Percentiles rank a stretch among this genome's conserved stretches.
Evolutionary conservation across 225 moss, liverwort and hornwort species (phyloP).

Genomic region (Ulota crispa): DNA sequence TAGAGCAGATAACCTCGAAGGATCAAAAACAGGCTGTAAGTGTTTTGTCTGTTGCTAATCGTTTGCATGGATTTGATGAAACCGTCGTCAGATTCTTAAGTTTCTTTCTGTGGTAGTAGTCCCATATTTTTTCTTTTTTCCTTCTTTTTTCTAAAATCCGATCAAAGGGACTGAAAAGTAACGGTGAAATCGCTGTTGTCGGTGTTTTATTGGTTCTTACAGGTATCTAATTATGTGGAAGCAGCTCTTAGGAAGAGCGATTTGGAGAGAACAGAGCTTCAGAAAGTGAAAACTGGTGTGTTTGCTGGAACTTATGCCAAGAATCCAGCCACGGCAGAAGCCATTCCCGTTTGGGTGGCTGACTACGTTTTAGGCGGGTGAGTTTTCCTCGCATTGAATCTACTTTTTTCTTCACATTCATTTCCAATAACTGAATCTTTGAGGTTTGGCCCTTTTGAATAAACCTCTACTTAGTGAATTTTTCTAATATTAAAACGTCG

Average conservation of each 20-base stretch:
- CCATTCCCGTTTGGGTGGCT: slow-evolving; percentile 91
- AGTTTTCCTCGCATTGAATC: slow-evolving; percentile 5
- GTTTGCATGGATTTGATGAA: neutral
- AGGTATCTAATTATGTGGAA: slow-evolving; percentile 82
- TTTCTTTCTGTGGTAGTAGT: neutral
- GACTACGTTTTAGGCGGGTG: slow-evolving; percentile 97
- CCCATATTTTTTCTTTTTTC: neutral
- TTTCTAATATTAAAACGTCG: neutral
- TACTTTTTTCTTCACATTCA: neutral
- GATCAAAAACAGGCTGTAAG: slow-evolving; percentile 67
- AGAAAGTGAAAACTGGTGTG: slow-evolving; percentile 88
- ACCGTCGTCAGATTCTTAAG: neutral
- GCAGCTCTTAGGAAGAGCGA: slow-evolving; percentile 88
- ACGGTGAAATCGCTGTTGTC: neutral
- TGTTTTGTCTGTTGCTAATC: neutral
- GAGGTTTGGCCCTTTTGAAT: too few relatives aligned
- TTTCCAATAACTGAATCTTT: neutral
- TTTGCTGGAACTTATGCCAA: slow-evolving; percentile 73
- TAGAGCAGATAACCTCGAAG: slow-evolving; percentile 54
- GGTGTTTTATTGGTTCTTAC: slow-evolving; percentile 5
- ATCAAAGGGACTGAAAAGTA: neutral
- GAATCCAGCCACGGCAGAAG: slow-evolving; percentile 85
- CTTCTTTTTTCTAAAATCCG: neutral
- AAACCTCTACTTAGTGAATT: neutral
- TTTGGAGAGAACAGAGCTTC: slow-evolving; percentile 92